Evolutionary conservation across 306 rosid species (phyloP), one percentile per base, ranked within the genome.

Genomic region (Calophaca sinica): DNA sequence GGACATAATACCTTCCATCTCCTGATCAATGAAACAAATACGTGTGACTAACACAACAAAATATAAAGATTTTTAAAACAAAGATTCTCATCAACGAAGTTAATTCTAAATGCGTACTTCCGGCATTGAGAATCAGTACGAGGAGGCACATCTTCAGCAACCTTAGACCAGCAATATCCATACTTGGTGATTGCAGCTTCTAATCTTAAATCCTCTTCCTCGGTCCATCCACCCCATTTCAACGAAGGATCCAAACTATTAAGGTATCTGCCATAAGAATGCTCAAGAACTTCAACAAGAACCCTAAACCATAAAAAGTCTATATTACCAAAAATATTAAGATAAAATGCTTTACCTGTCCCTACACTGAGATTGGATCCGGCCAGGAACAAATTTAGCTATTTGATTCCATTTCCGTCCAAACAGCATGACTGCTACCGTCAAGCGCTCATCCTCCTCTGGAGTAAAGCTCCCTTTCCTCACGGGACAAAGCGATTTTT

Each of bases 71-170:
- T 39, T 75, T 20, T 70, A 29, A 70, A 70, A 57, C 26, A 39
- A 14, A 72, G 7, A 41, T n/a, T 62, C 51, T 26, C 12, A 29
- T 36, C 54, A 11, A 44, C 33, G 9, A 5, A 46, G 11, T 62
- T 58, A 52, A 50, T 49, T 66, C 50, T n/a, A 50, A 70, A 74
- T 51, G 20, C 87, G 10, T 88, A 94, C 99, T 96, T 94, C 64
- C 96, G 86, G 83, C 99, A 94, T 70, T 90, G 96, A 78, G 86
- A 85, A 87, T 94, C 99, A 61, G 96, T 91, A 33, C 99, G 97
- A 54, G 88, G 86, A 64, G 93, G 88, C 80, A 94, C 74, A 72
- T 88, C 92, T 51, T 85, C 86, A 75, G 98, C 96, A 82, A 94
- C 86, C 88, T 92, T 94, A 68, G 98, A 77, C 98, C 98, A 94